Conservation (phyloP, 768 basidiomycete species). For the Suillus tomentosus region DNA sequence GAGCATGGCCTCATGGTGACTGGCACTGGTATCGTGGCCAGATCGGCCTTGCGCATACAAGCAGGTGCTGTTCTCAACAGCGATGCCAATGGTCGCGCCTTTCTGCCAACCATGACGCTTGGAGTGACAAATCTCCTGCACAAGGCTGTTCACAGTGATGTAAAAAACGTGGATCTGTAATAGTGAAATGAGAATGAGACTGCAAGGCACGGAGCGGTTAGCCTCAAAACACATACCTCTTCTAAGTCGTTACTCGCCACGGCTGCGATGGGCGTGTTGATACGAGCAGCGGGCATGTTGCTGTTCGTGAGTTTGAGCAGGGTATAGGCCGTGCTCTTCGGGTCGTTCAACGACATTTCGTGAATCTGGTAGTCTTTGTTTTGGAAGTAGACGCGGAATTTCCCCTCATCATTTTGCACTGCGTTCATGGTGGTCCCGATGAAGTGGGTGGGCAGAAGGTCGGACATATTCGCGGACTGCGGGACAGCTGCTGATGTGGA, state of each 20-base stretch:
- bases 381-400: not conserved
- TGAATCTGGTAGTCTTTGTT: not conserved
- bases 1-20: not conserved
- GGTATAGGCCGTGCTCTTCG: not conserved
- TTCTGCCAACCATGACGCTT: not conserved
- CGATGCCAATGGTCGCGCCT: not conserved
- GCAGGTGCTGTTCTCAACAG: slow-evolving; percentile 2
- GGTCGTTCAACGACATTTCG: not conserved
- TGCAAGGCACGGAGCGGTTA: no score
- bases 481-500: not conserved
- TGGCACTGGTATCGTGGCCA: no score
- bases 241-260: not conserved
- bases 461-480: not conserved
- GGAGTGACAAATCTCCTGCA: not conserved
- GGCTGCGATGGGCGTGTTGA: slow-evolving; percentile 4
- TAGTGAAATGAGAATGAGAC: not conserved
- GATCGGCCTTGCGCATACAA: not conserved
- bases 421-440: not conserved
- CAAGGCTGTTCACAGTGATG: not conserved
- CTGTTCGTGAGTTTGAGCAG: not conserved
- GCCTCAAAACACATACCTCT: not conserved
- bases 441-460: slow-evolving; percentile 2
- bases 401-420: not conserved
- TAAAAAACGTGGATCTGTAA: not conserved
- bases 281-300: not conserved